A percentile compares a stretch with the other conserved stretches of the same genome.
Evolutionary conservation across 257 asterid genomes (phyloP).

Genomic region (Sherardia arvensis): DNA sequence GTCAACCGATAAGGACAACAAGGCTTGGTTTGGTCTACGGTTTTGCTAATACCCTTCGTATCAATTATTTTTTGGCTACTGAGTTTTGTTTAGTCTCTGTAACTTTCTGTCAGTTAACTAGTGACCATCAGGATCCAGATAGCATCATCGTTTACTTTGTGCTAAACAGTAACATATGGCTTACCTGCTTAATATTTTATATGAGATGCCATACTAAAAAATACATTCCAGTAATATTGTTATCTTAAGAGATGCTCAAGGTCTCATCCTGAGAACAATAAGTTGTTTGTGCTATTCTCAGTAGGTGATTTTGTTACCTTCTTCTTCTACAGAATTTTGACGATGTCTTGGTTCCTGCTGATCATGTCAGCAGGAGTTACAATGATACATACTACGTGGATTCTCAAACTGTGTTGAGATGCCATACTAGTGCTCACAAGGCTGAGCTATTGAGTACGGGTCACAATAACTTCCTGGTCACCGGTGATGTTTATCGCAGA

Average conservation of each 20-base stretch:
- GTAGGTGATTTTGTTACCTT: not conserved
- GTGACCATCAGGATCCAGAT: not conserved
- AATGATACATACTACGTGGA: conserved; percentile 92
- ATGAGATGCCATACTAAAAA: no score
- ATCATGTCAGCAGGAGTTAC: conserved; percentile 39
- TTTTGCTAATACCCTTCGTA: no score
- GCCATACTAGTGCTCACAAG: conserved; percentile 99
- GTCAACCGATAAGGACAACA: no score
- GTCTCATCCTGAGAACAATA: not conserved
- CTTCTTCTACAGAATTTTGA: conserved; percentile 71
- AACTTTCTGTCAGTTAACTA: not conserved
- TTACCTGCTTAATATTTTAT: not conserved
- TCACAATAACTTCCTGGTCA: conserved; percentile 67
- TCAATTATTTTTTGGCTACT: not conserved
- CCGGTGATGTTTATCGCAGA: conserved; percentile 95
- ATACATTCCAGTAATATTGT: not conserved
- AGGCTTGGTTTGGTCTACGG: no score
- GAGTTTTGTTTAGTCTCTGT: not conserved
- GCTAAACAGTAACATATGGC: not conserved
- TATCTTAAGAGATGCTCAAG: not conserved
- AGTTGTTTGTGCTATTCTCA: not conserved
- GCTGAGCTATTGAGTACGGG: conserved; percentile 73
- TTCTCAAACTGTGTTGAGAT: conserved; percentile 84
- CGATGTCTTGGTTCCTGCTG: conserved; percentile 94
- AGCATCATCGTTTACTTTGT: not conserved